Base-by-base conservation (phyloP, 2,329 filamentous ascomycete species). In the Monosporascus sp. region DNA sequence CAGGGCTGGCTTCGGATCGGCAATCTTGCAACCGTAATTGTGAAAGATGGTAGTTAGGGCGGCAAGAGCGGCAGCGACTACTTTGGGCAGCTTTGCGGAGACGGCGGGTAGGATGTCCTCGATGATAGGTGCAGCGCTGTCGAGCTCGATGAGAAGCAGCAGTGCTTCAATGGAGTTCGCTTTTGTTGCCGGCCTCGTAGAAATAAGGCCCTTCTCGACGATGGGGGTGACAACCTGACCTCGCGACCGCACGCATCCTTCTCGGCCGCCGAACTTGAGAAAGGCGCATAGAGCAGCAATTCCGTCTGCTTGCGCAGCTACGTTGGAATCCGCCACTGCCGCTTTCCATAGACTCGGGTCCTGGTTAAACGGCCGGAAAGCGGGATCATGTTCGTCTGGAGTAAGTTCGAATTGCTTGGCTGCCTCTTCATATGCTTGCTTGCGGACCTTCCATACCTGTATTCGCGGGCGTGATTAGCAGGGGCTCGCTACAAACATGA, bases 401-500 rank as follows among this genome's bases (percentile, higher is more conserved):
- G 92, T 91, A 54, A 83, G 78, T 68, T 91, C 87, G 70, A 99
- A 97, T 61, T 87, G 83, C 71, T 94, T 92, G 41, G 88, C 84
- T 20, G 91, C 92, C 61, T 94, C 91, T 78, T 99, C 94, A 69
- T 97, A 99, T 51, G 86, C 94, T 67, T 85, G 85, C 75, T 99
- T 99, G 66, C 94, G 84, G 43, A 96, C 92, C 80, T 99, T 99
- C 94, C 94, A 99, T 66, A 89, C 84, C 88, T 89, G 64, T 28
- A 49, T 20, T 20, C 20, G 37, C 31, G 44, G 22, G 22, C 38
- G 49, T 15, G 47, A 37, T 60, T 48, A 56, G 56, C 24, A 54
- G 15, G 26, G 37, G 48, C 38, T 37, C 11, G 31, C 22, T 15
- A 40, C 43, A 46, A 35, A n/a, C n/a, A 26, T 26, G 22, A 24